A percentile compares a stretch with the other conserved stretches of the same genome.
Conservation (phyloP, 345 rosid species). For the Carallia brachiata region DNA sequence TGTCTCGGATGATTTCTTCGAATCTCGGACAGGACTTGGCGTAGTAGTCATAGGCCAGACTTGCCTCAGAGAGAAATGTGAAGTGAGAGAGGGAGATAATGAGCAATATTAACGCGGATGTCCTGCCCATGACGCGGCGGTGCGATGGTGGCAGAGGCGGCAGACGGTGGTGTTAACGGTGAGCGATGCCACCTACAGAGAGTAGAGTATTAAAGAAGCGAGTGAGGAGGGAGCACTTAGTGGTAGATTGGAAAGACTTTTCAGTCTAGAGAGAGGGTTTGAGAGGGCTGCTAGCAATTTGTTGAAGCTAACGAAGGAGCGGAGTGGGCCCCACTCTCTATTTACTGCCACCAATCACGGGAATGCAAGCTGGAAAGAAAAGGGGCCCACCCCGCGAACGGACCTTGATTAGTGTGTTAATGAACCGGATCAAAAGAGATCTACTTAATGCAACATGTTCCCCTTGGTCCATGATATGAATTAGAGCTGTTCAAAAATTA, state of each 20-base stretch:
- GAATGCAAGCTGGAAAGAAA: background rate
- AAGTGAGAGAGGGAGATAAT: conserved; percentile 4
- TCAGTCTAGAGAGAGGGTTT: background rate
- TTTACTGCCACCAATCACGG: conserved; percentile 43
- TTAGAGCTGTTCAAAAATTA: too few species aligned
- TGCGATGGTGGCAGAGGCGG: background rate
- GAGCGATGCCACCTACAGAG: too few species aligned
- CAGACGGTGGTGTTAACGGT: background rate
- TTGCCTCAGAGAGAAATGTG: conserved; percentile 7
- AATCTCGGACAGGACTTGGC: conserved; percentile 26
- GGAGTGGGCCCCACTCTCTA: background rate
- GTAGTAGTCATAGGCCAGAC: conserved; percentile 29
- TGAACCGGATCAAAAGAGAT: conserved; percentile 12
- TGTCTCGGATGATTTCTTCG: conserved; percentile 27
- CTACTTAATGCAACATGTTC: background rate
- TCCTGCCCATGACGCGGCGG: conserved; percentile 10
- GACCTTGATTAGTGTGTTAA: background rate
- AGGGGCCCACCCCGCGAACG: background rate
- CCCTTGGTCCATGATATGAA: background rate
- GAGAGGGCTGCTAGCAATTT: background rate
- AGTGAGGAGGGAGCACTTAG: background rate
- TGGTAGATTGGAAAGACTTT: conserved; percentile 14
- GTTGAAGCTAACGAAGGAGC: background rate
- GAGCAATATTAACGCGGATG: background rate
- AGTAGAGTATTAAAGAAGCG: too few species aligned